phyloP scores from a whole-genome alignment of 805 yeast species.

The Tetrapisispora phaffii region DNA sequence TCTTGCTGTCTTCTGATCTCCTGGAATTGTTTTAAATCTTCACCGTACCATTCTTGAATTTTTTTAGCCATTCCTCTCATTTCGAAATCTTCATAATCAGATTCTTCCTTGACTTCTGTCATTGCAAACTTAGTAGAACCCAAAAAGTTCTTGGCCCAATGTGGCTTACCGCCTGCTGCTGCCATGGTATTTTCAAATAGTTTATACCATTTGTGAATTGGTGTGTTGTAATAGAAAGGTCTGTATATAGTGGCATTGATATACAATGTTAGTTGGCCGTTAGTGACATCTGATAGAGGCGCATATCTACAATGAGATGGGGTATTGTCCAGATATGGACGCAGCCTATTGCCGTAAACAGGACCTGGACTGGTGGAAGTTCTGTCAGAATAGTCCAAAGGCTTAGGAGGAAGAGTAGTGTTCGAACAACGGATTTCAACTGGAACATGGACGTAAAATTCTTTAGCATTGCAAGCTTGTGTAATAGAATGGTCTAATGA shows the following conservation, averaged over 20 bases:
- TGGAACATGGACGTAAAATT: constrained; percentile 87
- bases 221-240: constrained; percentile 73
- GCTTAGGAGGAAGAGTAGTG: constrained; percentile 40
- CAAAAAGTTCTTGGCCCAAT: constrained; percentile 94
- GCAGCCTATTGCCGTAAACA: constrained; percentile 69
- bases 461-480: constrained; percentile 48
- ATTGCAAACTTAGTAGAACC: constrained; percentile 39
- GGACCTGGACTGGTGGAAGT: constrained; percentile 58
- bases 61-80: constrained; percentile 72
- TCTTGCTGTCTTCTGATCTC: constrained; percentile 57
- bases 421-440: constrained; percentile 91
- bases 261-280: constrained; percentile 73
- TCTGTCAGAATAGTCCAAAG: constrained; percentile 45
- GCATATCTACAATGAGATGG: constrained; percentile 51
- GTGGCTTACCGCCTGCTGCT: constrained; percentile 85
- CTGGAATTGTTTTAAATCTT: constrained; percentile 52
- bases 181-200: constrained; percentile 71
- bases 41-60: constrained; percentile 73
- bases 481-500: constrained; percentile 54
- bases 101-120: constrained; percentile 28
- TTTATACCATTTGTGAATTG: constrained; percentile 70
- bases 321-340: constrained; percentile 75
- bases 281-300: constrained; percentile 38
- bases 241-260: constrained; percentile 92
- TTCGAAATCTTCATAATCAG: constrained; percentile 45